These are phyloP conservation scores for Fragaria nilgerrensis DNA, from an alignment of 306 rosid genomes.

Conservation along the genomic window DNA sequence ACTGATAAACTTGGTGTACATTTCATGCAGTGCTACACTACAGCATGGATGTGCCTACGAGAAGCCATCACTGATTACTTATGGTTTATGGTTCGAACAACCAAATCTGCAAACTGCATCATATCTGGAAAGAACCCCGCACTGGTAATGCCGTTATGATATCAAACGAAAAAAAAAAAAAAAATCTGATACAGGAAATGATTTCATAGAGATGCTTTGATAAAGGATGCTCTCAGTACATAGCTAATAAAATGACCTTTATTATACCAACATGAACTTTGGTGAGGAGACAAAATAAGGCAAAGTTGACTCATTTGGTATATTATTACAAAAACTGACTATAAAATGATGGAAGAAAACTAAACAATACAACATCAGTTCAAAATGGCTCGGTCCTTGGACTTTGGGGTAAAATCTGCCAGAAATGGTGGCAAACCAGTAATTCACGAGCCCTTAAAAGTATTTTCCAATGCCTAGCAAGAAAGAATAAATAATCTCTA, in stretches of 20 bases:
- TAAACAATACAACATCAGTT: not conserved
- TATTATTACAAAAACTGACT: not conserved
- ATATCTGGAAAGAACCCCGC: no score
- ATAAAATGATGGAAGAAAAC: not conserved
- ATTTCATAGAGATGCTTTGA: not conserved
- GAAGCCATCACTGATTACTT: not conserved
- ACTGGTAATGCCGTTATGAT: no score
- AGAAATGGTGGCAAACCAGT: slow-evolving; percentile 34
- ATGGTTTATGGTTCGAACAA: not conserved
- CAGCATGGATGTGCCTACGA: not conserved
- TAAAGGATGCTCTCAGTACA: not conserved
- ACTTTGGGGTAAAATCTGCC: slow-evolving; percentile 20
- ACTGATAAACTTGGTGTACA: not conserved
- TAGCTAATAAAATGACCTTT: not conserved
- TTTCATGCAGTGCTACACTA: not conserved
- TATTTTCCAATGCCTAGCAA: slow-evolving; percentile 31
- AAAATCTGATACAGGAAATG: not conserved
- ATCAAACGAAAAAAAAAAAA: no score
- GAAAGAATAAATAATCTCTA: slow-evolving; percentile 37
- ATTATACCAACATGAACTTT: not conserved
- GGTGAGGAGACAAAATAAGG: not conserved
- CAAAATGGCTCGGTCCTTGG: slow-evolving; percentile 34
- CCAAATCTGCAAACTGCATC: not conserved
- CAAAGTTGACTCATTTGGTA: not conserved
- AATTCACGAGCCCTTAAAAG: slow-evolving; percentile 39